Conservation (phyloP, 495 filamentous ascomycete genomes). For the Penicillium turbatum region DNA sequence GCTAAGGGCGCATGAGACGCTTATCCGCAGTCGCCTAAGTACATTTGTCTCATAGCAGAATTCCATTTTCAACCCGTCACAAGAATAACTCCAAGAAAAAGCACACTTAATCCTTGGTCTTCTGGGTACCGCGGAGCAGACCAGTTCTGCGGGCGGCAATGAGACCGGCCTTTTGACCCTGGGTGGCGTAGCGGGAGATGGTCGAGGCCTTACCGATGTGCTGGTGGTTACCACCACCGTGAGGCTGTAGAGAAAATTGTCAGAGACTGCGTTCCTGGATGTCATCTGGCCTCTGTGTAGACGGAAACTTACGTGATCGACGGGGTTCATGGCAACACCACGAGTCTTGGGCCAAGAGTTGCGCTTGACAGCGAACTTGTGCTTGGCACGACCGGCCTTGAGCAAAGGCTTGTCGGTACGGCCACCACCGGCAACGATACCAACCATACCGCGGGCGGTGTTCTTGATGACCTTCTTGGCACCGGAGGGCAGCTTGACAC, state of each 20-base stretch:
- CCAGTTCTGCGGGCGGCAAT: conserved; percentile 98
- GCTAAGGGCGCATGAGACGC: conserved; percentile 43
- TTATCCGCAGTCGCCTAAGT: conserved; percentile 48
- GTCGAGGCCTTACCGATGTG: conserved; percentile 99
- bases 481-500: conserved; percentile 96
- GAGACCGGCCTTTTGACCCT: conserved; percentile 99
- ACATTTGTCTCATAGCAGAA: conserved; percentile 51
- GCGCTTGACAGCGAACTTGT: conserved; percentile 99
- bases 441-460: conserved; percentile 93
- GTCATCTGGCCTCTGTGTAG: neutral
- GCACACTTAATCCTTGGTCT: conserved; percentile 77
- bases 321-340: conserved; percentile 99
- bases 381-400: conserved; percentile 97
- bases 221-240: conserved; percentile 99
- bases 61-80: conserved; percentile 49
- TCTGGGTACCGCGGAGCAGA: conserved; percentile 99
- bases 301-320: conserved; percentile 75
- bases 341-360: conserved; percentile 99
- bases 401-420: conserved; percentile 98
- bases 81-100: conserved; percentile 44
- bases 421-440: conserved; percentile 98
- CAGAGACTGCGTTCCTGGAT: conserved; percentile 17
- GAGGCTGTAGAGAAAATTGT: conserved; percentile 57
- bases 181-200: conserved; percentile 93
- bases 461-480: conserved; percentile 98